These are phyloP conservation scores for Turritis glabra DNA, from an alignment of 345 rosid genomes.

Conservation along the genomic window DNA sequence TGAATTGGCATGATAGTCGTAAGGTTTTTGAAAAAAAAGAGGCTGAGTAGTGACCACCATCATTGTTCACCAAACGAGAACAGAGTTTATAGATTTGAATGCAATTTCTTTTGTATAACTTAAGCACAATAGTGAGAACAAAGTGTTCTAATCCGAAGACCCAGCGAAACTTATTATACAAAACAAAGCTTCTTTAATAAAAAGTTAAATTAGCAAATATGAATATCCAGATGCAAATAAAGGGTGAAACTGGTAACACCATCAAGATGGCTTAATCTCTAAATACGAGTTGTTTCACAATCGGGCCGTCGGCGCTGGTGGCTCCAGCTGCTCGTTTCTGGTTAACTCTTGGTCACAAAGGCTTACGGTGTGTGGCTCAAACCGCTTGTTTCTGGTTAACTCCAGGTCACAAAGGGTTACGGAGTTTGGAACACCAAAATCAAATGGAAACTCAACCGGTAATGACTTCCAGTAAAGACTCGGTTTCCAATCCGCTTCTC, in stretches of 20 bases:
- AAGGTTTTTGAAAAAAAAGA: neutral
- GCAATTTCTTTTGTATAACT: neutral
- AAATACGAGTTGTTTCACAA: constrained; percentile 6
- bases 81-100: neutral
- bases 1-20: neutral
- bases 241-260: constrained; percentile 2
- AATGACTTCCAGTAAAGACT: constrained; percentile 60
- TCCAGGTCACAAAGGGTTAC: constrained; percentile 13
- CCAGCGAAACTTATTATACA: neutral
- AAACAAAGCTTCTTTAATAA: neutral
- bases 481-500: constrained; percentile 76
- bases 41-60: neutral
- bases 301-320: neutral
- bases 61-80: neutral
- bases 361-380: neutral
- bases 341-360: constrained; percentile 24
- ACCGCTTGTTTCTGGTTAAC: constrained; percentile 19
- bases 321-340: constrained; percentile 15
- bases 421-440: constrained; percentile 36
- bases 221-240: neutral
- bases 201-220: neutral
- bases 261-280: constrained; percentile 17
- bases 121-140: neutral
- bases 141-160: neutral
- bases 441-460: constrained; percentile 54